Conservation (phyloP, 2,329 filamentous ascomycete species). For the Xylariomycetidae sp. region DNA sequence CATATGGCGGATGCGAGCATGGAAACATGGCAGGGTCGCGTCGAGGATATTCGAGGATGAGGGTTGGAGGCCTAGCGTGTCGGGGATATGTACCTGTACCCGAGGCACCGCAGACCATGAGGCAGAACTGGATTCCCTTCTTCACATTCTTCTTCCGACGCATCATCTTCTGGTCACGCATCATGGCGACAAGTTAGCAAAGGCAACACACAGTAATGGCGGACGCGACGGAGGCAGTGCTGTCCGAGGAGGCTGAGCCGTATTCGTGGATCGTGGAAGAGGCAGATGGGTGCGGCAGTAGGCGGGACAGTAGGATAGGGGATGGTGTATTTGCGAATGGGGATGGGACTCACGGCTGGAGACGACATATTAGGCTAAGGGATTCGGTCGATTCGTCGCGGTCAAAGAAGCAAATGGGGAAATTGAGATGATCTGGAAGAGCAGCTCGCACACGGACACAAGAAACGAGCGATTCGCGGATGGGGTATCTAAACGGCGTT, state of each 20-base stretch:
- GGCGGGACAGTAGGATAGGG: slow-evolving; percentile 14
- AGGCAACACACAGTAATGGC: slow-evolving; percentile 4
- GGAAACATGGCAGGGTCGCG: background rate
- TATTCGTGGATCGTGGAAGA: slow-evolving; percentile 1
- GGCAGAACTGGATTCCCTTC: slow-evolving; percentile 99
- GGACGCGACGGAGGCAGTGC: slow-evolving; percentile 1
- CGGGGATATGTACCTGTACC: slow-evolving; percentile 75
- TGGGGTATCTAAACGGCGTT: slow-evolving; percentile 23
- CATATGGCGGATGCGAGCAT: slow-evolving; percentile 2
- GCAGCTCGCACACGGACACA: slow-evolving; percentile 10
- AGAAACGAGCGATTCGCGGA: slow-evolving; percentile 19
- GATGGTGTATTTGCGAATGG: too few species aligned
- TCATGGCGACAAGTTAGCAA: slow-evolving; percentile 18
- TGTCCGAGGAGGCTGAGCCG: too few species aligned
- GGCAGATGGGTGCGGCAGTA: slow-evolving; percentile 3
- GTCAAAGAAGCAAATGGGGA: slow-evolving; percentile 11
- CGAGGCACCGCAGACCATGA: slow-evolving; percentile 99
- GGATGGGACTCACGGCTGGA: slow-evolving; percentile 28
- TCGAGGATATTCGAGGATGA: slow-evolving; percentile 10
- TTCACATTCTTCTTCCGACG: slow-evolving; percentile 99
- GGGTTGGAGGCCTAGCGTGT: slow-evolving; percentile 3
- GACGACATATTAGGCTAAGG: slow-evolving; percentile 30
- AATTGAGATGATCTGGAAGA: slow-evolving; percentile 10
- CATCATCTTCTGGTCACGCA: slow-evolving; percentile 72
- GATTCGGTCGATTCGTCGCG: slow-evolving; percentile 14